Evolutionary conservation across 192 early-diverging fungal species (phyloP).

Genomic region (Fimicolochytrium jonesii): DNA sequence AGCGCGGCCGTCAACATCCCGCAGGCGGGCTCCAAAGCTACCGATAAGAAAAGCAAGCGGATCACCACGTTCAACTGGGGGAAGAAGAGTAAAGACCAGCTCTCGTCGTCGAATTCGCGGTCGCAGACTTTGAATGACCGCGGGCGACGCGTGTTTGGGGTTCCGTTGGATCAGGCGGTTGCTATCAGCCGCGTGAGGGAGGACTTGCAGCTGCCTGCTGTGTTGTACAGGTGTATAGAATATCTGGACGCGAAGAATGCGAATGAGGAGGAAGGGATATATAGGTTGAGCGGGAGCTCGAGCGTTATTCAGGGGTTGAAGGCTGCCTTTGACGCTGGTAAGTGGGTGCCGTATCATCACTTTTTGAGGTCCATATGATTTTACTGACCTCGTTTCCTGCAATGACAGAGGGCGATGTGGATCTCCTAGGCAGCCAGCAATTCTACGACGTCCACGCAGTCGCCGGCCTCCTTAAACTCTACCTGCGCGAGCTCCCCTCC

Average conservation of each 20-base stretch:
- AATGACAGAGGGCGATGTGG: constrained; percentile 70
- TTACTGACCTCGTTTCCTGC: background rate
- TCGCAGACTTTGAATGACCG: constrained; percentile 3
- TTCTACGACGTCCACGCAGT: constrained; percentile 93
- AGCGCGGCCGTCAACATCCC: background rate
- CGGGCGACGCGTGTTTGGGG: constrained; percentile 71
- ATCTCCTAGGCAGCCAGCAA: constrained; percentile 54
- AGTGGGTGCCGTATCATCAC: background rate
- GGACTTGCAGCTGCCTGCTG: constrained; percentile 77
- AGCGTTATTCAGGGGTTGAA: constrained; percentile 69
- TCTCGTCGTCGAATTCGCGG: background rate
- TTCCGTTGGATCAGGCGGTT: constrained; percentile 75
- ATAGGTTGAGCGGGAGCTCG: constrained; percentile 81
- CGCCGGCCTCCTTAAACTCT: constrained; percentile 87
- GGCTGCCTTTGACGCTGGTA: constrained; percentile 70
- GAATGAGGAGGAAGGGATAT: constrained; percentile 89
- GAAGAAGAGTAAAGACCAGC: constrained; percentile 33
- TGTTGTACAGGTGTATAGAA: constrained; percentile 94
- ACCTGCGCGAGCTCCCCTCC: constrained; percentile 80
- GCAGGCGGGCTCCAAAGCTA: background rate
- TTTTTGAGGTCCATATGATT: background rate
- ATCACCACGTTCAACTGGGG: constrained; percentile 36
- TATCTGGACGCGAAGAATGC: constrained; percentile 90
- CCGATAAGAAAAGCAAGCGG: constrained; percentile 25
- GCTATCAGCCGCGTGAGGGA: constrained; percentile 67